Percentiles rank a stretch among this genome's conserved stretches.
These are phyloP conservation scores for Cladosporium phlei DNA, from an alignment of 2,329 filamentous ascomycete genomes.

Conservation along the genomic window DNA sequence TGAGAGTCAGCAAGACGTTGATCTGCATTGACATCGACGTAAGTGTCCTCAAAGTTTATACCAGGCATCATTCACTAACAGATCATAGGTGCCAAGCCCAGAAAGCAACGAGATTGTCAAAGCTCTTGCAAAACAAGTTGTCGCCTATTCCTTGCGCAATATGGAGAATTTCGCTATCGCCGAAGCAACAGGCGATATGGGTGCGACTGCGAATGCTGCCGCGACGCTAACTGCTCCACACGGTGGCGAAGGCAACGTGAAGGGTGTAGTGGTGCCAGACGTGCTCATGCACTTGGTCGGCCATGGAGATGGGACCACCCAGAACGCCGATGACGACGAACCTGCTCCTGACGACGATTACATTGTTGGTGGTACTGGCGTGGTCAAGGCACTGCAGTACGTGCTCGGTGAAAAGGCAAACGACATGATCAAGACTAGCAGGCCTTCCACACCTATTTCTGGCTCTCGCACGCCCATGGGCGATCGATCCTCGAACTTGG, in stretches of 20 bases:
- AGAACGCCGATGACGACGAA: slow-evolving; percentile 56
- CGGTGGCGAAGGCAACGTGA: slow-evolving; percentile 47
- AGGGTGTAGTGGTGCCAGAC: slow-evolving; percentile 65
- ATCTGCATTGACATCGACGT: slow-evolving; percentile 87
- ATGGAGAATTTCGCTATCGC: slow-evolving; percentile 73
- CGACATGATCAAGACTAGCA: slow-evolving; percentile 35
- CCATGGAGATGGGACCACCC: slow-evolving; percentile 51
- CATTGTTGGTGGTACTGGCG: slow-evolving; percentile 89
- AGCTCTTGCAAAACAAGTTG: slow-evolving; percentile 87
- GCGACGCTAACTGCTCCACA: slow-evolving; percentile 40
- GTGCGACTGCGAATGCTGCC: slow-evolving; percentile 42
- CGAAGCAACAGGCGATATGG: slow-evolving; percentile 44
- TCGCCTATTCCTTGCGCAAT: slow-evolving; percentile 88
- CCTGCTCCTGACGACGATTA: slow-evolving; percentile 85
- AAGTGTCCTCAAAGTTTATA: slow-evolving; percentile 15
- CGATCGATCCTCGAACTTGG: slow-evolving; percentile 25
- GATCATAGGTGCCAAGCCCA: slow-evolving; percentile 56
- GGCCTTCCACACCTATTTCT: slow-evolving; percentile 31
- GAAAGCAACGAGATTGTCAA: slow-evolving; percentile 87
- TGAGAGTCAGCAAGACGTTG: slow-evolving; percentile 74
- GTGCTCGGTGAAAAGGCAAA: slow-evolving; percentile 76
- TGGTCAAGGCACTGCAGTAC: slow-evolving; percentile 88
- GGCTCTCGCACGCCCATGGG: slow-evolving; percentile 42
- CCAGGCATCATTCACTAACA: neutral
- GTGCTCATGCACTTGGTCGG: slow-evolving; percentile 84